Base-by-base conservation (phyloP, 108 stramenopile genomes). In the Cyclotella sp. region DNA sequence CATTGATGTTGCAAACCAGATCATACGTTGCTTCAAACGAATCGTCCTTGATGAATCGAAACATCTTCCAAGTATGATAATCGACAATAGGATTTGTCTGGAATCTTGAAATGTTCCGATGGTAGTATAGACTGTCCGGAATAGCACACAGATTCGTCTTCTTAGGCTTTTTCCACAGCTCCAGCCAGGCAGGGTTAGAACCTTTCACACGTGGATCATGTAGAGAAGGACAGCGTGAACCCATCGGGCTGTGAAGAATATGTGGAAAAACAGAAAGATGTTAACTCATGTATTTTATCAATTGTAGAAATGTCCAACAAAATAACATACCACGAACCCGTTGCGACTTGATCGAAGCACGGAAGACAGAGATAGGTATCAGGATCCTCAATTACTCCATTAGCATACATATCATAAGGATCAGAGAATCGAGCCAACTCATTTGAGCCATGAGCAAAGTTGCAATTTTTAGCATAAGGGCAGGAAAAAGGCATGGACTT, bases 201-300 rank as follows among this genome's bases (percentile, higher is more conserved):
- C 73, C 40, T n/a, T 27, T 26, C 19, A 77, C 59, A 10, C 49
- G 29, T 15, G 76, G 76, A 22, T 77, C 76, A 19, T 77, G 76
- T 27, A 77, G 61, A 40, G 34, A 51, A 43, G 51, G 62, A 40
- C 76, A 77, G 0, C 76, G 76, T 0, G 44, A 12, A 27, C 47
- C 68, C 42, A 44, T 68, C 12, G 76, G 76, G 61, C 76, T 76
- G 44, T 46, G 42, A 7, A 57, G 59, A 60, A 76, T 58, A 29
- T 40, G 10, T 0, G 7, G 1, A 39, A n/a, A n/a, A 19, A 8
- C 3, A 18, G 19, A 19, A 19, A 19, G 49, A 51, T 51, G 3
- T 19, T 3, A 51, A 19, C 49, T 19, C 19, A 51, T 18, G 18
- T 18, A 51, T 19, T 19, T 51, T 19, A 51, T 3, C 3, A 51